Base-by-base conservation (phyloP, 2,329 filamentous ascomycete genomes). In the Colletotrichum sp. region DNA sequence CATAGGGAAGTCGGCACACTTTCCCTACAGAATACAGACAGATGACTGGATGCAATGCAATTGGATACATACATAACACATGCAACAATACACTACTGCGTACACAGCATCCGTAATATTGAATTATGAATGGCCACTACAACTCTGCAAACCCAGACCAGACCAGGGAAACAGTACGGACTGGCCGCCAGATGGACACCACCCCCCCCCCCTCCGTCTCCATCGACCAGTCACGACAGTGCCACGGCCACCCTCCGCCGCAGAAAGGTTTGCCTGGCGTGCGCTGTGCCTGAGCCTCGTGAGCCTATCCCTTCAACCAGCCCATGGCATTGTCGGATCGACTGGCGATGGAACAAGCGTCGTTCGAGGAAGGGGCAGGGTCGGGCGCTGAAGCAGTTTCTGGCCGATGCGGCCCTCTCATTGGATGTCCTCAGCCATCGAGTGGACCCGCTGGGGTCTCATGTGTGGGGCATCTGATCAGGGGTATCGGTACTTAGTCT, bases 241-340 rank as follows among this genome's bases (percentile, higher is more conserved):
- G 48, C 65, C 52, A 30, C 38, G 38, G 21, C 38, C 38, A 38
- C 61, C 43, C 21, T 30, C 48, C 21, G 7, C 18, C 13, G 16
- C 28, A 16, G 48, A 52, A 67, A 57, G 55, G 67, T 69, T 69
- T 60, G 55, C 15, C 67, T 69, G 55, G 67, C 67, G 32, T 60
- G 34, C 43, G 67, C 66, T 69, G 73, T 63, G 58, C 63, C 73
- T 67, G 66, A 21, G 55, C 32, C 36, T 69, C 32, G 48, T 64
- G 52, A 43, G 38, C 58, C 65, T 64, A 77, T 61, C 71, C 30
- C 71, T 52, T 61, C 30, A 48, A 70, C 74, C 52, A 69, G 60
- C 73, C 68, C 78, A 78, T 78, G 78, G 77, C 75, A 79, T 80
- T 84, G 84, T 85, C 83, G 81, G 84, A 84, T 85, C 83, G 82